Evolutionary conservation across 2,329 filamentous ascomycete species (phyloP).

Genomic region (Claviceps pusilla): DNA sequence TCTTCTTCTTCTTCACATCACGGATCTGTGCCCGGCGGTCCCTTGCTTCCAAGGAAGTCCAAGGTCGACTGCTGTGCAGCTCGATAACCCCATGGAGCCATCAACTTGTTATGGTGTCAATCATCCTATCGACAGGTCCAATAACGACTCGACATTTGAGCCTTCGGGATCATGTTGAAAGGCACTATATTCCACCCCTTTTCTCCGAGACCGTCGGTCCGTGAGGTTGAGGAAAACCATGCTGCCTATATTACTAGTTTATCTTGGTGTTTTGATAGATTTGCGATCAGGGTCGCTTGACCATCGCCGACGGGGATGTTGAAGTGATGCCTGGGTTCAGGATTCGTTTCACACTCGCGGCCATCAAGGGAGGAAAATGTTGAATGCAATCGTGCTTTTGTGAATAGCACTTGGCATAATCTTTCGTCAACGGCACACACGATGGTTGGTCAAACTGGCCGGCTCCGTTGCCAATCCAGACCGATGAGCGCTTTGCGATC

Average conservation of each 20-base stretch:
- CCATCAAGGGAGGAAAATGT: no score
- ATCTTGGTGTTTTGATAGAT: neutral
- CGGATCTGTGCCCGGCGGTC: constrained; percentile 81
- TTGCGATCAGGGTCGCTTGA: no score
- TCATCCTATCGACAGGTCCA: constrained; percentile 91
- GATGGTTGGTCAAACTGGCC: no score
- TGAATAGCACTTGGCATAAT: no score
- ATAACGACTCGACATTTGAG: constrained; percentile 53
- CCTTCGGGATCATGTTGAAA: constrained; percentile 27
- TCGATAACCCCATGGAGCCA: constrained; percentile 77
- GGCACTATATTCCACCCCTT: constrained; percentile 80
- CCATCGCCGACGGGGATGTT: neutral
- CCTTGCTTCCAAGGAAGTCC: constrained; percentile 36
- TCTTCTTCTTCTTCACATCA: constrained; percentile 27
- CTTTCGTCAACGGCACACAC: no score
- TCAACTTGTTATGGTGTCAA: constrained; percentile 59
- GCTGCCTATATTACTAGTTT: constrained; percentile 14
- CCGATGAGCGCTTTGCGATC: no score
- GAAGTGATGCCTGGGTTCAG: neutral
- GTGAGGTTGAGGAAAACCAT: constrained; percentile 91
- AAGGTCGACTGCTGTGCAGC: constrained; percentile 70
- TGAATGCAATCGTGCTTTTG: no score
- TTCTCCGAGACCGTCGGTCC: constrained; percentile 79
- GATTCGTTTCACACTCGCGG: no score
- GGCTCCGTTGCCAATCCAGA: no score